Conservation (phyloP, 192 early-diverging fungal species). For the Chytriomyces sp. region DNA sequence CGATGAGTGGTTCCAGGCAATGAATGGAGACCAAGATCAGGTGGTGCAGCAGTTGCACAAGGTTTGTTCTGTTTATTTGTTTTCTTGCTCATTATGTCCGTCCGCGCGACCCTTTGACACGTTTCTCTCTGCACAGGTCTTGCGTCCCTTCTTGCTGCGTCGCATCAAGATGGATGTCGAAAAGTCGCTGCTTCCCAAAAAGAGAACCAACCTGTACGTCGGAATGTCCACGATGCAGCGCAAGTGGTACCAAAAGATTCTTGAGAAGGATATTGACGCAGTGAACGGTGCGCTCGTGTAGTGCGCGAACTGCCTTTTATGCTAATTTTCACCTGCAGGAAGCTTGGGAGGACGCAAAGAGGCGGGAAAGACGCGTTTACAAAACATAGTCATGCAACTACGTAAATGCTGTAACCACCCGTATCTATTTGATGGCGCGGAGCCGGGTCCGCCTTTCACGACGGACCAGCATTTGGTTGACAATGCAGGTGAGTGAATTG, state of each 20-base stretch:
- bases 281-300: constrained; percentile 71
- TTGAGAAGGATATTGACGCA: constrained; percentile 96
- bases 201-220: constrained; percentile 87
- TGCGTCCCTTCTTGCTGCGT: constrained; percentile 64
- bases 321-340: constrained; percentile 3
- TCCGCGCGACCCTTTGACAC: no score
- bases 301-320: neutral
- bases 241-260: constrained; percentile 91
- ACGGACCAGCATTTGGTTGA: constrained; percentile 94
- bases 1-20: constrained; percentile 87
- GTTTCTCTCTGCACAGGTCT: constrained; percentile 45
- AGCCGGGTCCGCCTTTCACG: constrained; percentile 92
- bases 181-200: constrained; percentile 93
- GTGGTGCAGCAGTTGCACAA: constrained; percentile 76
- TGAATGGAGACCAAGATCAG: constrained; percentile 73
- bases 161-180: constrained; percentile 85
- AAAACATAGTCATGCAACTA: constrained; percentile 96
- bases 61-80: constrained; percentile 28
- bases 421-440: constrained; percentile 88
- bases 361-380: constrained; percentile 85
- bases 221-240: constrained; percentile 94
- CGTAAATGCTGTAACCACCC: constrained; percentile 85
- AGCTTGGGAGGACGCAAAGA: constrained; percentile 59
- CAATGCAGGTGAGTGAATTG: constrained; percentile 61
- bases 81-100: constrained; percentile 48